Conservation (phyloP, 805 yeast genomes). For the Zygotorulaspora chibaensis region DNA sequence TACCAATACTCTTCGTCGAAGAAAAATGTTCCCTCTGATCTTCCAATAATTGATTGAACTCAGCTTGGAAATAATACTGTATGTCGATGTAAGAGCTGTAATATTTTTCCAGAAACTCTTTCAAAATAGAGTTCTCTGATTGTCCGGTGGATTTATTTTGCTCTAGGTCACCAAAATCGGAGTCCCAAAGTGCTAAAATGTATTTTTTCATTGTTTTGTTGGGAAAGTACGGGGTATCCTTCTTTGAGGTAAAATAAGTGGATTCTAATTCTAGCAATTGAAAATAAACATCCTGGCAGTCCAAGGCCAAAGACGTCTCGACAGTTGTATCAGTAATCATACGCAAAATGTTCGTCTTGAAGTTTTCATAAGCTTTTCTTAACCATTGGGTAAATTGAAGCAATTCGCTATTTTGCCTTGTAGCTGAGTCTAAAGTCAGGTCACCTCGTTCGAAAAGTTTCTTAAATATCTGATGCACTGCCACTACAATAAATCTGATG, state of each 20-base stretch:
- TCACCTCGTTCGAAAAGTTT: constrained; percentile 34
- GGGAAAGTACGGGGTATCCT: constrained; percentile 60
- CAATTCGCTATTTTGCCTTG: constrained; percentile 22
- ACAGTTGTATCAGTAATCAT: constrained; percentile 39
- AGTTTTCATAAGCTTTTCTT: constrained; percentile 51
- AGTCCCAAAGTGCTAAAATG: constrained; percentile 37
- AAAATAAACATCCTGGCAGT: constrained; percentile 51
- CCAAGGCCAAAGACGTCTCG: constrained; percentile 47
- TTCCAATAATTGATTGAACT: constrained; percentile 34
- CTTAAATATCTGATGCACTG: constrained; percentile 32
- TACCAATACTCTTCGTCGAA: constrained; percentile 28
- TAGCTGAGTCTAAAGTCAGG: constrained; percentile 19
- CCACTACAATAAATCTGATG: constrained; percentile 29
- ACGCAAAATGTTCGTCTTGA: constrained; percentile 42
- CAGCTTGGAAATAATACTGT: constrained; percentile 65
- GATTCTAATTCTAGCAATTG: constrained; percentile 57
- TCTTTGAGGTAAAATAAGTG: constrained; percentile 45
- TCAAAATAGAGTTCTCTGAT: constrained; percentile 42
- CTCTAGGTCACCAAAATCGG: constrained; percentile 37
- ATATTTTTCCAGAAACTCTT: constrained; percentile 54
- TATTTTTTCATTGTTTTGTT: constrained; percentile 45
- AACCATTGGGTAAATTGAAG: constrained; percentile 57
- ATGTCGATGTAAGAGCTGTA: constrained; percentile 67
- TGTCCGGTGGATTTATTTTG: constrained; percentile 44
- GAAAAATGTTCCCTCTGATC: constrained; percentile 19